phyloP scores from a whole-genome alignment of 2,329 filamentous ascomycete genomes.

The Exophiala sp. region DNA sequence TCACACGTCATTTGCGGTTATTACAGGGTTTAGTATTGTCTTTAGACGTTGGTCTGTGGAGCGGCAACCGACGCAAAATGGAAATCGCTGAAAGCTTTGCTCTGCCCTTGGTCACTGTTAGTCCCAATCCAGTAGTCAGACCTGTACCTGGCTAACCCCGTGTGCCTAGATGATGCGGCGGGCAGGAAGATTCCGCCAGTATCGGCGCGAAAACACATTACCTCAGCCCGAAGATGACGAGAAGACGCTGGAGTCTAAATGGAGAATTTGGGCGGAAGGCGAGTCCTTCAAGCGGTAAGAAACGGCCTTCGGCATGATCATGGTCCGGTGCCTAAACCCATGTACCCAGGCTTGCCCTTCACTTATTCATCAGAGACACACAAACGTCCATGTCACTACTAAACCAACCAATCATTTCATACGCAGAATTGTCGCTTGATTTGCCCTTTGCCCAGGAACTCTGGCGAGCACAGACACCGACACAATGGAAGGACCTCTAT shows the following conservation, averaged over 20 bases:
- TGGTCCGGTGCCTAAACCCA: background rate
- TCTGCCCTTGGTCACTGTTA: slow-evolving; percentile 33
- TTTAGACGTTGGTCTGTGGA: slow-evolving; percentile 38
- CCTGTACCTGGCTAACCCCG: background rate
- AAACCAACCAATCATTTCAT: slow-evolving; percentile 50
- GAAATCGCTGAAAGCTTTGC: slow-evolving; percentile 42
- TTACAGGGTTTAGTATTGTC: slow-evolving; percentile 36
- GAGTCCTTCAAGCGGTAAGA: slow-evolving; percentile 32
- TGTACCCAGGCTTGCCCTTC: slow-evolving; percentile 62
- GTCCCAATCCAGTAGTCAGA: background rate
- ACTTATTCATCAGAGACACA: slow-evolving; percentile 62
- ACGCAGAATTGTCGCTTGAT: slow-evolving; percentile 9
- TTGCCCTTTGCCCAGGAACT: slow-evolving; percentile 60
- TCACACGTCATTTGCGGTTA: slow-evolving; percentile 33
- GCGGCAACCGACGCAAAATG: slow-evolving; percentile 38
- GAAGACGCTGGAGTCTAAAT: slow-evolving; percentile 23
- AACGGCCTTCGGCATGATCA: too few species aligned
- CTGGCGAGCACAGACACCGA: slow-evolving; percentile 63
- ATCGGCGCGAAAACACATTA: background rate
- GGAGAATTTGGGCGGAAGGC: slow-evolving; percentile 31
- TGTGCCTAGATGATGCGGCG: background rate
- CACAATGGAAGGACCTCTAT: slow-evolving; percentile 63
- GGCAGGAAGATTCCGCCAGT: background rate
- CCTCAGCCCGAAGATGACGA: background rate
- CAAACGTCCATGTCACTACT: slow-evolving; percentile 66